Evolutionary conservation across 2,329 filamentous ascomycete genomes (phyloP), one percentile per base, ranked within the genome.

Genomic region (Ophiostoma fasciatum): DNA sequence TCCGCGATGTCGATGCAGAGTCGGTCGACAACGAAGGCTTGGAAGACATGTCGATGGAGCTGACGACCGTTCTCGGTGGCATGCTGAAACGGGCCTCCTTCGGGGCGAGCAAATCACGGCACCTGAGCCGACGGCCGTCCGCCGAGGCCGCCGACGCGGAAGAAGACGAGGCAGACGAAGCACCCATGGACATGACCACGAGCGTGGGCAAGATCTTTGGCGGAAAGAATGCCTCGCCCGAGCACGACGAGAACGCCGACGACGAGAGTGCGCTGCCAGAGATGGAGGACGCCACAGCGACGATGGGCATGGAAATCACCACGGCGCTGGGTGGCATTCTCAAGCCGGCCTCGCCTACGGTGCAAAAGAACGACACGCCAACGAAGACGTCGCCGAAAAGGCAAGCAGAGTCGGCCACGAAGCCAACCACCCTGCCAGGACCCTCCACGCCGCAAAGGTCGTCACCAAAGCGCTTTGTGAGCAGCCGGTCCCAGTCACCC

Each of bases 1-100:
- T 59, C 33, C 51, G 22, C 39, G 48, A 42, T 0, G 12, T 21
- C 4, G 49, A 56, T 19, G 49, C 47, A 4, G 49, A 59, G 19
- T 47, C 51, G 3, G 51, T 57, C 13, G 59, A 59, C 15, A 47
- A 54, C 28, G 39, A 47, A 4, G 56, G 64, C 36, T 69, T 78
- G 30, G 74, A 78, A 45, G 80, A 85, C 30, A 74, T 84, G 64
- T 82, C 80, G 0, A 85, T 85, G 78, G 81, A 85, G 48, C 66
- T 85, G 39, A 82, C 78, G 1, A 71, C 73, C 3, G 72, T 74
- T 22, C 66, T 78, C 43, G 74, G 74, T 0, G 64, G 67, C 14
- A 55, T 77, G 1, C 49, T 76, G 21, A 38, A 43, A 3, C 42
- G 44, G 7, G 15, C 30, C 14, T 39, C 38, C 4, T 13, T 37